Percentiles rank a stretch among this genome's conserved stretches.
phyloP scores from a whole-genome alignment of 1,139 yeast genomes.

The Hansenula lynferdii region DNA sequence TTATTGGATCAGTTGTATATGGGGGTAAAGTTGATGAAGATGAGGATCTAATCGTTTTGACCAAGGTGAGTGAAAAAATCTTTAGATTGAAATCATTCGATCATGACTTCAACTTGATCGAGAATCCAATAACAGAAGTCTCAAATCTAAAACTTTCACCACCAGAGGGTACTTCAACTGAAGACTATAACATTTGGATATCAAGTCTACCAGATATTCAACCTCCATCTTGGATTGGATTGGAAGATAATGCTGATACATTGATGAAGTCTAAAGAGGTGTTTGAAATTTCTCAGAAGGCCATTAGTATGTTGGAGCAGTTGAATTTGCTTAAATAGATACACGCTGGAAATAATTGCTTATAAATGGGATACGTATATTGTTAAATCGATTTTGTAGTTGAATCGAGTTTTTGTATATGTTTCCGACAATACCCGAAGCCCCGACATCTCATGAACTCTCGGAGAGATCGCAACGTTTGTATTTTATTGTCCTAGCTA shows the following conservation, averaged over 20 bases:
- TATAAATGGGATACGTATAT: no score
- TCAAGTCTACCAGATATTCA: constrained; percentile 47
- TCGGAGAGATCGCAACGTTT: no score
- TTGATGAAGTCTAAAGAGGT: constrained; percentile 7
- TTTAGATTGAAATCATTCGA: constrained; percentile 34
- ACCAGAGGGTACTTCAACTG: constrained; percentile 45
- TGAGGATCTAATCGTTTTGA: constrained; percentile 36
- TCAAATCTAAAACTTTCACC: constrained; percentile 24
- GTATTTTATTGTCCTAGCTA: no score
- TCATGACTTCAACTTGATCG: constrained; percentile 31
- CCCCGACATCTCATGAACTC: no score
- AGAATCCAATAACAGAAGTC: constrained; percentile 22
- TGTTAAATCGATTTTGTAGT: no score
- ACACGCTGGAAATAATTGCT: no score
- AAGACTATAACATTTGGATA: constrained; percentile 48
- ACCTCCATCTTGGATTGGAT: constrained; percentile 62
- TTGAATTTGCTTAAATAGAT: no score
- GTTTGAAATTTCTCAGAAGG: constrained; percentile 3
- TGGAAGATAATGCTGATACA: constrained; percentile 39
- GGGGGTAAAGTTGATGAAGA: constrained; percentile 66
- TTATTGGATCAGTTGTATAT: constrained; percentile 55
- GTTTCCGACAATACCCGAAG: no score
- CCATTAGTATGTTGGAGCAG: constrained; percentile 2
- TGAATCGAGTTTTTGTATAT: no score
- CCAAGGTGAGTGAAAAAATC: constrained; percentile 25